These are phyloP conservation scores for Camellia japonica DNA, from an alignment of 148 eudicot genomes.

Conservation along the genomic window DNA sequence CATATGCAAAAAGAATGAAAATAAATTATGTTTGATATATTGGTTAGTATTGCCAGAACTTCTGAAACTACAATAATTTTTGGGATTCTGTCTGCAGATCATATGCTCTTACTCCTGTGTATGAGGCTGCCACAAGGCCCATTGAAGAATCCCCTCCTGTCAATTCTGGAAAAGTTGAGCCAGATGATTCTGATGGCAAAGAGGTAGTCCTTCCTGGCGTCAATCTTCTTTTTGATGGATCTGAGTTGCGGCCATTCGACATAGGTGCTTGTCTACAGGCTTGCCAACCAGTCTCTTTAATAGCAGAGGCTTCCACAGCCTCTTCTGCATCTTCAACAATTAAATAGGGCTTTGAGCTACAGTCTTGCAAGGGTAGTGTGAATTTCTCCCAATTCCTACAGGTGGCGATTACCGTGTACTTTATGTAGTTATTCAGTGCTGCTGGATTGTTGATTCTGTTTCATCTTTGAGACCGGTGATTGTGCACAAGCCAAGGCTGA, in stretches of 20 bases:
- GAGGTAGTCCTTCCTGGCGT: constrained; percentile 91
- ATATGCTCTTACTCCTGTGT: constrained; percentile 67
- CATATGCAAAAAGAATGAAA: neutral
- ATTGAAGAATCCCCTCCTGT: constrained; percentile 54
- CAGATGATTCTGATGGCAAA: constrained; percentile 72
- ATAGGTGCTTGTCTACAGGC: constrained; percentile 96
- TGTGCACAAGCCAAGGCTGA: neutral
- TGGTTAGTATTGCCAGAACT: neutral
- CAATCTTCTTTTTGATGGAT: constrained; percentile 87
- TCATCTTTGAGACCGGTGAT: neutral
- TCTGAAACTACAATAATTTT: neutral
- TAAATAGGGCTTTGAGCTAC: constrained; percentile 33
- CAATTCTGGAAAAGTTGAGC: constrained; percentile 47
- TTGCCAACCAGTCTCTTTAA: constrained; percentile 78
- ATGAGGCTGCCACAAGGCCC: constrained; percentile 66
- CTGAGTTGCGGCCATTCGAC: constrained; percentile 79
- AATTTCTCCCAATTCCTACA: neutral
- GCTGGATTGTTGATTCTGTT: constrained; percentile 10
- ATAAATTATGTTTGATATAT: neutral
- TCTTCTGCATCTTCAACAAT: constrained; percentile 57
- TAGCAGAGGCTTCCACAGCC: constrained; percentile 83
- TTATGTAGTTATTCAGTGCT: constrained; percentile 1
- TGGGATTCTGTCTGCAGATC: constrained; percentile 51
- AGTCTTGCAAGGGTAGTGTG: neutral
- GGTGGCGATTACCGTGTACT: neutral